Evolutionary conservation across 768 basidiomycete genomes (phyloP).

Genomic region (Xerocomellus amylosporus): DNA sequence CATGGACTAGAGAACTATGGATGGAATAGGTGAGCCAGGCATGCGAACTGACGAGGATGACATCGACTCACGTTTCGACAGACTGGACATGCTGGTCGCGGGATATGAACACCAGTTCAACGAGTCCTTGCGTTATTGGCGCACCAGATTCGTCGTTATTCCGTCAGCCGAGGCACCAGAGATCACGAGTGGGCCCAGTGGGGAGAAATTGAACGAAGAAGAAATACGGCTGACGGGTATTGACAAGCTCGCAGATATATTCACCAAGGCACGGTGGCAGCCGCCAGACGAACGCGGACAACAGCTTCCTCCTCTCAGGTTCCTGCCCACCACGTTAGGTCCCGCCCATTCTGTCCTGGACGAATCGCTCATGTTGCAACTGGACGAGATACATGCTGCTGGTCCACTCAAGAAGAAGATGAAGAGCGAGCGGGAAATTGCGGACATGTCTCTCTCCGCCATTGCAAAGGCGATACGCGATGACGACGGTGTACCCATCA

Average conservation of each 20-base stretch:
- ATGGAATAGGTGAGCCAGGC: conserved; percentile 68
- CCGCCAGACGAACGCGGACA: conserved; percentile 40
- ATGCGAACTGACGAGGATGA: background rate
- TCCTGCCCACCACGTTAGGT: conserved; percentile 82
- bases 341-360: conserved; percentile 80
- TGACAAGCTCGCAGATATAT: conserved; percentile 85
- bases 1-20: conserved; percentile 81
- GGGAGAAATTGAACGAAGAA: conserved; percentile 79
- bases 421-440: conserved; percentile 73
- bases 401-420: conserved; percentile 78
- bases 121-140: conserved; percentile 87
- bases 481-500: conserved; percentile 80
- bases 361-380: conserved; percentile 69
- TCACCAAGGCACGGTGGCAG: conserved; percentile 82
- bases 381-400: conserved; percentile 75
- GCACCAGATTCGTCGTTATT: conserved; percentile 90
- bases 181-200: conserved; percentile 53
- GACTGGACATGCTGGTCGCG: conserved; percentile 81
- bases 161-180: conserved; percentile 73
- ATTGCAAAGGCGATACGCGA: conserved; percentile 86
- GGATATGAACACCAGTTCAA: conserved; percentile 79
- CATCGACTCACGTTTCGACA: conserved; percentile 28
- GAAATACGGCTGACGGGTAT: conserved; percentile 88
- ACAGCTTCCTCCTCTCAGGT: conserved; percentile 59
- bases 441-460: conserved; percentile 55